A percentile compares a stretch with the other conserved stretches of the same genome.
phyloP scores from a whole-genome alignment of 2,329 filamentous ascomycete genomes.

The Parascedosporium putredinis region DNA sequence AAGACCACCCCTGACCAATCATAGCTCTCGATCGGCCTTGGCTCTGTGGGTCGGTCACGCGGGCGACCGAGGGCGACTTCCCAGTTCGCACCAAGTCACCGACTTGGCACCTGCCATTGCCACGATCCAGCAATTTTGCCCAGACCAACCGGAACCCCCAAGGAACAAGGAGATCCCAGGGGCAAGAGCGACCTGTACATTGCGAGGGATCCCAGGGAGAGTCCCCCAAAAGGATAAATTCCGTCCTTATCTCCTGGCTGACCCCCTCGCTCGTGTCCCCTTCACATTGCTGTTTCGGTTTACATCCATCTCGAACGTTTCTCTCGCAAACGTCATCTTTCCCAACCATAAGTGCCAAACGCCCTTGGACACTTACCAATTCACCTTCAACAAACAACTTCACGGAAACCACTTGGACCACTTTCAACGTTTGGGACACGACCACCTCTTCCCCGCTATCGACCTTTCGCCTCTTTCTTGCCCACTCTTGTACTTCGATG shows the following conservation, averaged over 20 bases:
- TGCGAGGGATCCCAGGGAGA: background rate
- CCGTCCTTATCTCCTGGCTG: background rate
- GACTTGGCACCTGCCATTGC: background rate
- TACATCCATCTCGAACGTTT: conserved; percentile 4
- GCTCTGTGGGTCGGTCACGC: conserved; percentile 8
- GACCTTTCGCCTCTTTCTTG: conserved; percentile 1
- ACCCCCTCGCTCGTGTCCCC: background rate
- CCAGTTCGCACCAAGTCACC: background rate
- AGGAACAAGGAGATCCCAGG: background rate
- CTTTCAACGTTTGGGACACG: background rate
- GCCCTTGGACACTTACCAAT: background rate
- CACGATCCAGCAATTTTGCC: conserved; percentile 1
- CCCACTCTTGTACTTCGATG: conserved; percentile 14
- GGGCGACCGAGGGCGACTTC: background rate
- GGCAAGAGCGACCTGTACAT: background rate
- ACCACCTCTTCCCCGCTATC: background rate
- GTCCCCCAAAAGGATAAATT: conserved; percentile 6
- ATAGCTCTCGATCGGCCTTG: background rate
- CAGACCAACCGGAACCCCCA: background rate
- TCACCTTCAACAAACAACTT: background rate
- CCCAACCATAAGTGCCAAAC: background rate
- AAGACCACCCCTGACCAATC: background rate
- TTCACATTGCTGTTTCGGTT: background rate
- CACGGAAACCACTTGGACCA: background rate
- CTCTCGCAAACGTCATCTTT: background rate